Conservation (phyloP, 192 early-diverging fungal genomes). For the Backusella luteola region DNA sequence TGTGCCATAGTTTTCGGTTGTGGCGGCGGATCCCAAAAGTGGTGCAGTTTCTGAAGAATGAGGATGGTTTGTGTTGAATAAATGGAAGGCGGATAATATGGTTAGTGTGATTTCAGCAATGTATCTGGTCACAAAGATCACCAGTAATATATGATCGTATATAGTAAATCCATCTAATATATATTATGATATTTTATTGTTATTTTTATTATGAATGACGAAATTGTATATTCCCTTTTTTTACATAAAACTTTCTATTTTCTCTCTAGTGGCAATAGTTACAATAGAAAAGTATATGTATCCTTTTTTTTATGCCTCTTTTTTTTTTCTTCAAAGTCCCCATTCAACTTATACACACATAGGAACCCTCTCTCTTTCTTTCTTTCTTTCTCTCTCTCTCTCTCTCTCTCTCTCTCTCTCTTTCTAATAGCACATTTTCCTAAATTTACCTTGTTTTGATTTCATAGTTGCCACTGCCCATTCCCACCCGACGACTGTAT, state of each 20-base stretch:
- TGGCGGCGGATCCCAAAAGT: constrained; percentile 21
- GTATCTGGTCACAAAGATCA: constrained; percentile 48
- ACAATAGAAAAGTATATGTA: background rate
- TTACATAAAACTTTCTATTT: background rate
- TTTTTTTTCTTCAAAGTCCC: background rate
- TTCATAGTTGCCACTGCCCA: constrained; percentile 35
- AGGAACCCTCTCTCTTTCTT: background rate
- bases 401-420: background rate
- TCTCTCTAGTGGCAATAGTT: background rate
- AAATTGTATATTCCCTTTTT: background rate
- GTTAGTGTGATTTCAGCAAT: constrained; percentile 31
- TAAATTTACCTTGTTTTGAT: constrained; percentile 29
- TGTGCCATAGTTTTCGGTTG: constrained; percentile 20
- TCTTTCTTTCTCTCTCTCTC: too few relatives aligned
- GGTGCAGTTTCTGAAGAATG: constrained; percentile 4
- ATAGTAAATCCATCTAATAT: constrained; percentile 10
- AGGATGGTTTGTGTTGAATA: constrained; percentile 25
- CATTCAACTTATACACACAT: background rate
- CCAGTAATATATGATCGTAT: constrained; percentile 41
- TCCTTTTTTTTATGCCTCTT: background rate
- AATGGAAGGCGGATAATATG: constrained; percentile 36
- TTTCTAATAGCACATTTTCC: background rate
- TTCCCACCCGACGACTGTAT: constrained; percentile 43
- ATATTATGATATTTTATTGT: background rate
- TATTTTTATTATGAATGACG: background rate